A percentile compares a stretch with the other conserved stretches of the same genome.
Conservation (phyloP, 1,284 basidiomycete species). For the Cryptococcus maquisensis region DNA sequence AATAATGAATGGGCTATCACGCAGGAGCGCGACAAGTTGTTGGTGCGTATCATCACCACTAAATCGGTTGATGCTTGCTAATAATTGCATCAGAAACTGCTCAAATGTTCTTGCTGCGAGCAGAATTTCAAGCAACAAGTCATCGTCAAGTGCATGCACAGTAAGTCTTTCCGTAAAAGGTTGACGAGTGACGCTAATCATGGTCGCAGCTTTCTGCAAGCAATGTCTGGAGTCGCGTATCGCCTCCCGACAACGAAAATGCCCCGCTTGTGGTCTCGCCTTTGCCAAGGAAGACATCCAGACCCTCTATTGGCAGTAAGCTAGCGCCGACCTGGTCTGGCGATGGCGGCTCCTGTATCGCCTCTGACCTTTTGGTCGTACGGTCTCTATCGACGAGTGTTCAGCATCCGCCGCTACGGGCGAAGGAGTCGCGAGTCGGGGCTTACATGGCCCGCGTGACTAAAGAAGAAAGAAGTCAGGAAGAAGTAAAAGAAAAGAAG, state of each 20-base stretch:
- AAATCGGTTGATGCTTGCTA: background rate
- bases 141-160: conserved; percentile 91
- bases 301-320: conserved; percentile 73
- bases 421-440: no score
- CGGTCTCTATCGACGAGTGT: no score
- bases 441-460: background rate
- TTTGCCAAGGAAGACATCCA: conserved; percentile 88
- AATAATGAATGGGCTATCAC: conserved; percentile 54
- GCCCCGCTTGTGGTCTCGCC: conserved; percentile 79
- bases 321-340: no score
- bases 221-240: conserved; percentile 80
- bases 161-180: conserved; percentile 53
- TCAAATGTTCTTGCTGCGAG: conserved; percentile 90
- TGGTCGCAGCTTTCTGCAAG: conserved; percentile 73
- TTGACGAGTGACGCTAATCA: background rate
- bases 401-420: no score
- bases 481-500: background rate
- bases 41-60: conserved; percentile 53
- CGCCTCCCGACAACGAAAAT: conserved; percentile 88
- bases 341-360: no score
- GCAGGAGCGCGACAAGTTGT: conserved; percentile 59
- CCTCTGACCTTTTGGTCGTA: no score
- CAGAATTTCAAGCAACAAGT: conserved; percentile 78
- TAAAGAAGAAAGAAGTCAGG: background rate
- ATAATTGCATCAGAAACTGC: conserved; percentile 59